Percentiles rank a stretch among this genome's conserved stretches.
Evolutionary conservation across 495 filamentous ascomycete species (phyloP).

Genomic region (Penicillium cataractarum): DNA sequence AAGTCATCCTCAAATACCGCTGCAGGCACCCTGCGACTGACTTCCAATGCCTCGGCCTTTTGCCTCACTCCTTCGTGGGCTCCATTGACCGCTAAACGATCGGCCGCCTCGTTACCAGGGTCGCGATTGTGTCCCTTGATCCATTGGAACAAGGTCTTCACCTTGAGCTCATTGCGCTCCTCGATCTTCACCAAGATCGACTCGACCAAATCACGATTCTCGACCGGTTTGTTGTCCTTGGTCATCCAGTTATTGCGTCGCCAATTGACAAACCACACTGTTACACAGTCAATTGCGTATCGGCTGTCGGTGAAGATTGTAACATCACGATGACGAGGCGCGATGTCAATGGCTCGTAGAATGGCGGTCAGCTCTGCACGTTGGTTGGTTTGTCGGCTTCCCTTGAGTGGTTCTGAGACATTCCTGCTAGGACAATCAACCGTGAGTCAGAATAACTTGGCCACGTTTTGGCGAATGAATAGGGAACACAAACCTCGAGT

Average conservation of each 20-base stretch:
- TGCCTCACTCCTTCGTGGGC: constrained; percentile 46
- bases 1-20: constrained; percentile 41
- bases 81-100: constrained; percentile 72
- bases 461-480: neutral
- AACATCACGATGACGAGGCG: constrained; percentile 64
- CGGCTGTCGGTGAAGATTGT: constrained; percentile 80
- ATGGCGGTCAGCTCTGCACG: constrained; percentile 92
- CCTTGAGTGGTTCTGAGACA: constrained; percentile 77
- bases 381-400: constrained; percentile 85
- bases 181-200: constrained; percentile 73
- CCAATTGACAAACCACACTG: constrained; percentile 82
- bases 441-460: constrained; percentile 27
- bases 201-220: constrained; percentile 84
- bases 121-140: constrained; percentile 78
- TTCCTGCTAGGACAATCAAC: constrained; percentile 62
- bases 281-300: constrained; percentile 91
- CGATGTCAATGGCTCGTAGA: constrained; percentile 76
- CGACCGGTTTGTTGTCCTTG: constrained; percentile 66
- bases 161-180: constrained; percentile 61
- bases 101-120: constrained; percentile 77
- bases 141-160: constrained; percentile 76
- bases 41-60: constrained; percentile 34
- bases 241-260: constrained; percentile 78
- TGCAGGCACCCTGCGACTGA: constrained; percentile 32
- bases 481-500: constrained; percentile 61